Base-by-base conservation (phyloP, 306 rosid species). In the Rosa rugosa region DNA sequence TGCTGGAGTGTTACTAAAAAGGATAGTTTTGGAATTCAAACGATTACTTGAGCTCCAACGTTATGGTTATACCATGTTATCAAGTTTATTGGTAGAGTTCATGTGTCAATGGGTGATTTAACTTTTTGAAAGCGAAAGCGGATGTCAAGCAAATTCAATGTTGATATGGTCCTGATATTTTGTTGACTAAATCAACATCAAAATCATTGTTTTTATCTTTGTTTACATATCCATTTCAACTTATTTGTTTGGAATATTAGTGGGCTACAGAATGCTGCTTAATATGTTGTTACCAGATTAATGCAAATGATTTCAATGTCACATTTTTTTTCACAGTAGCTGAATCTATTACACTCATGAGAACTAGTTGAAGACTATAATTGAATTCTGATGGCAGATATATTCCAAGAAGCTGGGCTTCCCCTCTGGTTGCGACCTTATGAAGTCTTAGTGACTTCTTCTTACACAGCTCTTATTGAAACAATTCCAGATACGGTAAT, bases 371-470 rank as follows among this genome's bases (percentile, higher is more conserved):
- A 82, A 80, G 51, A 79, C 79, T 84, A 75, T 78, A 68, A 75
- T 81, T 87, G 75, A 81, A 76, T 86, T 83, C 77, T 85, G 81
- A 77, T 85, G 87, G 85, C 87, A 96, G 99, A 93, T 85, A 96
- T 96, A 83, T 96, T 96, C 81, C 99, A 96, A 96, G 99, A 96
- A 89, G 99, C 99, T 85, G 99, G 99, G 80, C 96, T 96, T 73
- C 98, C 99, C 59, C 96, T 96, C 79, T 96, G 99, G 99, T 85
- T 96, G 87, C 96, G 98, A 71, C 98, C 98, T 46, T 96, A 96
- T 81, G 99, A 96, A 90, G 93, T 96, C 81, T 86, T 96, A 80
- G 94, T 92, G 73, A 93, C 99, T 72, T 96, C 99, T 83, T 90
- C 99, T 11, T 96, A 91, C 80, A 90, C 99, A 66, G 98, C 99